Evolutionary conservation across 495 filamentous ascomycete species (phyloP).

Genomic region (Rhizodiscina lignyota): DNA sequence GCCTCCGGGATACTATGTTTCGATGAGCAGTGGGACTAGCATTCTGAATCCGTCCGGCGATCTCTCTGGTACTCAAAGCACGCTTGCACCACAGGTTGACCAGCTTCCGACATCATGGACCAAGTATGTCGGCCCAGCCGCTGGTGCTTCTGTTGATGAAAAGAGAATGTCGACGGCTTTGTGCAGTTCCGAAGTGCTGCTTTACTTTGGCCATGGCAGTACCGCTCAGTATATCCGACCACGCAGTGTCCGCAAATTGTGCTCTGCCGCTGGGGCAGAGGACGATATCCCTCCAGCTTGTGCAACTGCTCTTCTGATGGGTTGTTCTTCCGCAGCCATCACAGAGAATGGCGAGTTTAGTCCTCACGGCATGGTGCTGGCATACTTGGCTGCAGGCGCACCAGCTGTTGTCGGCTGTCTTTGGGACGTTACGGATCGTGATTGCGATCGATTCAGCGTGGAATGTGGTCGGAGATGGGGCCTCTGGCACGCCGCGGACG

Average conservation of each 20-base stretch:
- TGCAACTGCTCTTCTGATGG: slow-evolving; percentile 80
- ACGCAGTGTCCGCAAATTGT: slow-evolving; percentile 58
- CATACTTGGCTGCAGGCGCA: slow-evolving; percentile 68
- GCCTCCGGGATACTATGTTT: slow-evolving; percentile 32
- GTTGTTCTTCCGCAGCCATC: slow-evolving; percentile 66
- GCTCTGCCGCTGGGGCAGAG: slow-evolving; percentile 27
- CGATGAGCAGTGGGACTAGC: slow-evolving; percentile 49
- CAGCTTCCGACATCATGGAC: slow-evolving; percentile 39
- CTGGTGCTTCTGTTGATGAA: slow-evolving; percentile 41
- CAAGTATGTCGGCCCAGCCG: slow-evolving; percentile 7
- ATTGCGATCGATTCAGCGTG: slow-evolving; percentile 81
- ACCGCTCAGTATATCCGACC: slow-evolving; percentile 87
- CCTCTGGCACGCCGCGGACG: slow-evolving; percentile 23
- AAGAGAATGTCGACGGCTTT: slow-evolving; percentile 45
- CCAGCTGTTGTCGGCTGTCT: slow-evolving; percentile 68
- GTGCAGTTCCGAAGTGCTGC: slow-evolving; percentile 40
- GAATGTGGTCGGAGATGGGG: slow-evolving; percentile 74
- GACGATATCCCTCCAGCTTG: too few species aligned
- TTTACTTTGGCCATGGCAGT: slow-evolving; percentile 94
- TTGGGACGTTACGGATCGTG: slow-evolving; percentile 95
- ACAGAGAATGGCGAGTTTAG: slow-evolving; percentile 77
- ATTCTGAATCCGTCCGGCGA: slow-evolving; percentile 81
- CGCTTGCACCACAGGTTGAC: slow-evolving; percentile 46
- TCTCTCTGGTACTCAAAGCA: slow-evolving; percentile 58
- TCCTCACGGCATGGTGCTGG: slow-evolving; percentile 72